Evolutionary conservation across 257 asterid genomes (phyloP), one percentile per base, ranked within the genome.

Genomic region (Euphrasia confusa): DNA sequence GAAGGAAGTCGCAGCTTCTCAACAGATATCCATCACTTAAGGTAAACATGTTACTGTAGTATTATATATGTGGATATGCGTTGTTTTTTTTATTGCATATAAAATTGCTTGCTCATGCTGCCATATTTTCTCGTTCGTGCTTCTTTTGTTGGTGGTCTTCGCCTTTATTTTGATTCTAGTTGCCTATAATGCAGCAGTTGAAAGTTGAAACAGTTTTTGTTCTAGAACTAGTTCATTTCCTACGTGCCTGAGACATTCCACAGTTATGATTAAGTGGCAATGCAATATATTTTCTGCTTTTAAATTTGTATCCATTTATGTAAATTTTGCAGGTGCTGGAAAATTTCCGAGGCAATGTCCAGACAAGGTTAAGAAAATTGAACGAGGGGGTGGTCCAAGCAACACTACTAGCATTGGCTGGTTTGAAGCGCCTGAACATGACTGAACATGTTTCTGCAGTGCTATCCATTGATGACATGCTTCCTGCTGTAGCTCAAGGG

Each of bases 401-500:
- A 63, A 93, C 99, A 28, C 67, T 93, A 58, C 63, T 93, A 71
- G 99, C 99, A 55, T 72, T 89, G 68, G 99, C 99, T 10, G 99
- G 97, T 33, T 80, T 93, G 57, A 93, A 87, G 62, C 96, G 99
- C 65, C 79, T 89, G 14, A 83, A 76, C 74, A 93, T 89, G 99
- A 82, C 89, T 0, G 94, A 89, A 66, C 75, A 78, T 63, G 96
- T 87, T 37, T 77, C 95, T 42, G 66, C 92, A 10, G 69, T 85
- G 54, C 85, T 93, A 26, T 76, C 97, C 32, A 84, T 93, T 57
- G 96, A 93, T 48, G 96, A 93, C 76, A 93, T 93, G 99, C 96
- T 93, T 65, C 98, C 98, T 47, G 98, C 98, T 68, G 97, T 92
- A 56, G 98, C 97, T 70, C 97, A 92, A 66, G 98, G 97, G 61